A percentile compares a stretch with the other conserved stretches of the same genome.
These are phyloP conservation scores for Musa itinerans DNA, from an alignment of 176 grass and related monocot genomes.

Conservation along the genomic window DNA sequence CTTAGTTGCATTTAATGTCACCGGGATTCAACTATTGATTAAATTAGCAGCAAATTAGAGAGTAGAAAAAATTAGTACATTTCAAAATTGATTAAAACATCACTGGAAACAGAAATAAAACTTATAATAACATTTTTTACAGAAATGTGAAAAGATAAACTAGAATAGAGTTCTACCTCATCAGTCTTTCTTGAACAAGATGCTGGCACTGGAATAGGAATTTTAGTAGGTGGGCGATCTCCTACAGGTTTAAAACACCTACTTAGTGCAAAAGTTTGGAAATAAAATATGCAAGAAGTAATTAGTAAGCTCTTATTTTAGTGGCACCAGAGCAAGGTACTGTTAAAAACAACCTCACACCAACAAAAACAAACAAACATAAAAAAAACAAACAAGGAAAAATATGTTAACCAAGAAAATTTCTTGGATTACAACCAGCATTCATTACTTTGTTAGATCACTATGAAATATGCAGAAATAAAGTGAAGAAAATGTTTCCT, in stretches of 20 bases:
- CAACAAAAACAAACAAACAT: background rate
- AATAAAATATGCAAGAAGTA: background rate
- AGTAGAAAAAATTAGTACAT: background rate
- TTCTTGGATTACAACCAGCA: too few relatives aligned
- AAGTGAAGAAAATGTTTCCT: background rate
- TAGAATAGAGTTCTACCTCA: slow-evolving; percentile 33
- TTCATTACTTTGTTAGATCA: too few relatives aligned
- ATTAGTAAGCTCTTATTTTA: background rate
- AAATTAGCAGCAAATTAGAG: background rate
- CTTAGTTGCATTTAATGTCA: too few relatives aligned
- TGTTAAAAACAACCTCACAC: too few relatives aligned
- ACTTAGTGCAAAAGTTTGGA: background rate
- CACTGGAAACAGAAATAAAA: too few relatives aligned
- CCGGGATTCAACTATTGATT: too few relatives aligned
- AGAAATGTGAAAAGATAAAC: too few relatives aligned
- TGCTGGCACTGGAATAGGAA: slow-evolving; percentile 73
- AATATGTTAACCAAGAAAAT: too few relatives aligned
- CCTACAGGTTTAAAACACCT: slow-evolving; percentile 38
- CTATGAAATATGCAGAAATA: background rate
- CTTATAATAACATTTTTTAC: too few relatives aligned
- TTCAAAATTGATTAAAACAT: background rate
- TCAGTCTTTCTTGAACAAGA: slow-evolving; percentile 59
- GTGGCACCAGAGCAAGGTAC: too few relatives aligned
- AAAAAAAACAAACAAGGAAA: background rate
- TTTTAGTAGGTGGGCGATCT: slow-evolving; percentile 67